Conservation (phyloP, 108 stramenopile species). For the Cyclostephanos tholiformis region DNA sequence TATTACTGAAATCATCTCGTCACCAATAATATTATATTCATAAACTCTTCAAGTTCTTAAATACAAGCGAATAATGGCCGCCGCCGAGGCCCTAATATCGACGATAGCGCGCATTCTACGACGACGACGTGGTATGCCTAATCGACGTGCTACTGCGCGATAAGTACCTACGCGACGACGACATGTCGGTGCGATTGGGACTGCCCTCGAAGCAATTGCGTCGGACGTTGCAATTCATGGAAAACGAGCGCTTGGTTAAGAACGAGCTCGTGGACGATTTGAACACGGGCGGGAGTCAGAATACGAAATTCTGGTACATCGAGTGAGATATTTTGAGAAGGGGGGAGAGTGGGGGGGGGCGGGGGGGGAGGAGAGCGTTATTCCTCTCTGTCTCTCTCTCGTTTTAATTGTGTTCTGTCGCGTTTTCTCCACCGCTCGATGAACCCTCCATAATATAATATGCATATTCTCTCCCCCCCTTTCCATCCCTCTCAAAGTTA, state of each 20-base stretch:
- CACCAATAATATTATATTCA: too few relatives aligned
- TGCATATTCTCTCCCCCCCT: background rate
- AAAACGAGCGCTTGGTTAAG: conserved; percentile 83
- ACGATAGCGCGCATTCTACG: conserved; percentile 92
- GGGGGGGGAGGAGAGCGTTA: too few relatives aligned
- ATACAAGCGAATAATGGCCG: too few relatives aligned
- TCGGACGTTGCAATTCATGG: conserved; percentile 76
- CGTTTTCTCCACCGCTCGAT: background rate
- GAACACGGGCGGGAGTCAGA: conserved; percentile 78
- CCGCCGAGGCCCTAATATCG: conserved; percentile 81
- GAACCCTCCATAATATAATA: background rate
- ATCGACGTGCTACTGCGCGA: conserved; percentile 88
- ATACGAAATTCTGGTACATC: conserved; percentile 86
- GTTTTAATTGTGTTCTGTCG: too few relatives aligned
- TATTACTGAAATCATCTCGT: too few relatives aligned
- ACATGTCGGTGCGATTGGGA: conserved; percentile 80
- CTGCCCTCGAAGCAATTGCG: conserved; percentile 81
- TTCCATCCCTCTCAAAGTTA: conserved; percentile 25
- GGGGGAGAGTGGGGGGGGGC: too few relatives aligned
- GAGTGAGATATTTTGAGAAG: conserved; percentile 44
- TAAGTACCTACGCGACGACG: conserved; percentile 91
- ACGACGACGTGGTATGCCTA: conserved; percentile 82
- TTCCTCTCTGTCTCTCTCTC: too few relatives aligned
- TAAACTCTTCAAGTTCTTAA: too few relatives aligned
- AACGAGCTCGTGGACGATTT: conserved; percentile 91